Conservation (phyloP, 2,329 filamentous ascomycete genomes). For the Fusarium decemcellulare region DNA sequence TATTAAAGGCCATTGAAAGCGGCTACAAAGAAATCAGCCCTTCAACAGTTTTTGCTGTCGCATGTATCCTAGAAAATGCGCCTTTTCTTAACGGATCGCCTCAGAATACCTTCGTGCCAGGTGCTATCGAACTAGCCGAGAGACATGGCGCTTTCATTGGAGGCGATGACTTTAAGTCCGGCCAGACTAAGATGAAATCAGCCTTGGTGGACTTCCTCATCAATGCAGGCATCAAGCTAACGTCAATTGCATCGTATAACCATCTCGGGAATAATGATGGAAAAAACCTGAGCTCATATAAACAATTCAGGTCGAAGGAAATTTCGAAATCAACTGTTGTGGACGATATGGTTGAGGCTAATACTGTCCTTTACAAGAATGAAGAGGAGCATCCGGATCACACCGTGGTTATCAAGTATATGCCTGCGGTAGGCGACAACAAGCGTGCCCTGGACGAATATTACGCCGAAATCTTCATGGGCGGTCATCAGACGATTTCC, state of each 20-base stretch:
- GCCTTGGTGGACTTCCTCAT: constrained; percentile 98
- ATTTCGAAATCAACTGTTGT: constrained; percentile 99
- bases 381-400: constrained; percentile 97
- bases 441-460: constrained; percentile 99
- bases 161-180: constrained; percentile 99
- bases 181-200: constrained; percentile 99
- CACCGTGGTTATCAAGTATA: constrained; percentile 99
- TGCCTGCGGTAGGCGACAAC: constrained; percentile 98
- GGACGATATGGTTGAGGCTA: constrained; percentile 99
- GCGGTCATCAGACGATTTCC: constrained; percentile 97
- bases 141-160: constrained; percentile 91
- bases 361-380: constrained; percentile 90
- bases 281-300: constrained; percentile 97
- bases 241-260: constrained; percentile 99
- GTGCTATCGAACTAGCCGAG: constrained; percentile 90
- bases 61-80: constrained; percentile 88
- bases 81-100: constrained; percentile 99
- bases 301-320: constrained; percentile 99
- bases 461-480: constrained; percentile 99
- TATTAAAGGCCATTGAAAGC: constrained; percentile 87
- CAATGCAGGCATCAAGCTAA: constrained; percentile 98
- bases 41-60: constrained; percentile 95
- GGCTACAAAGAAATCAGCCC: constrained; percentile 93
- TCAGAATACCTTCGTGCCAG: constrained; percentile 98
- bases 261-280: constrained; percentile 99